phyloP scores from a whole-genome alignment of 75 land plant genomes.

The Sequoiadendron giganteum region DNA sequence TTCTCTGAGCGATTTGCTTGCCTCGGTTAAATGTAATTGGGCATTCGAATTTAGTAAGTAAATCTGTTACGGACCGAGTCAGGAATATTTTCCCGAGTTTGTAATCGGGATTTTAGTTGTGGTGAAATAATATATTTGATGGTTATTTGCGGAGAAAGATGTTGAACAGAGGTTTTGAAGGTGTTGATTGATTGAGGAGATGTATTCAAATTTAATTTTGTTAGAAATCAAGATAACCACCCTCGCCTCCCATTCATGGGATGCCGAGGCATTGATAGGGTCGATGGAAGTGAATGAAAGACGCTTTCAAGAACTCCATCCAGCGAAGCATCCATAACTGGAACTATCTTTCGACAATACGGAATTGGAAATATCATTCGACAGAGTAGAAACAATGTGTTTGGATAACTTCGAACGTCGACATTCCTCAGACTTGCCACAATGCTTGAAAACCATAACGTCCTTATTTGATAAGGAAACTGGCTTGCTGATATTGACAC shows the following conservation, averaged over 20 bases:
- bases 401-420: not conserved
- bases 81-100: not conserved
- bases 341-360: not conserved
- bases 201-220: not conserved
- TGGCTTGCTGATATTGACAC: not conserved
- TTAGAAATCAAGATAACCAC: not conserved
- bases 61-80: not conserved
- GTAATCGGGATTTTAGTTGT: not conserved
- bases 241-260: not conserved
- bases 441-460: not conserved
- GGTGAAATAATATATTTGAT: not conserved
- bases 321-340: not conserved
- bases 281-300: not conserved
- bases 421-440: not conserved
- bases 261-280: not conserved
- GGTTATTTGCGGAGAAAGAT: not conserved
- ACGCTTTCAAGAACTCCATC: not conserved
- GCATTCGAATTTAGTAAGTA: not conserved
- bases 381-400: not conserved
- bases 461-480: not conserved
- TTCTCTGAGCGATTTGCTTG: not conserved
- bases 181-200: not conserved
- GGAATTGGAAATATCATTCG: not conserved
- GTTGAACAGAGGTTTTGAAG: not conserved
- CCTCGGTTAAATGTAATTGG: not conserved